Percentiles rank a stretch among this genome's conserved stretches.
Conservation (phyloP, 768 basidiomycete species). For the Lactifluus rugatus region DNA sequence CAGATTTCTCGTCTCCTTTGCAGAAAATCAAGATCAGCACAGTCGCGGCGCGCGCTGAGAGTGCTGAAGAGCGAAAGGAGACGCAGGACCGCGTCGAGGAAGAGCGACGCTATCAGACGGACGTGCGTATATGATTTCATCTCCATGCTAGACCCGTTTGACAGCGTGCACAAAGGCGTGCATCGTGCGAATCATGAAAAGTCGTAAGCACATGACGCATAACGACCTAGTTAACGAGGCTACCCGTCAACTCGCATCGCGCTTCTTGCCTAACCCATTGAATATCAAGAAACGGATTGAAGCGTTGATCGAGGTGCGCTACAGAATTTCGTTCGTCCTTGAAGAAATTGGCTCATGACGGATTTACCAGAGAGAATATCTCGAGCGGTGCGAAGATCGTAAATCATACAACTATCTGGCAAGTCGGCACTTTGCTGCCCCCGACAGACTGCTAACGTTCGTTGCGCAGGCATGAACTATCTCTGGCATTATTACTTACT, state of each 20-base stretch:
- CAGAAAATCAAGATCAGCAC: constrained; percentile 92
- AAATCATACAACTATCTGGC: constrained; percentile 81
- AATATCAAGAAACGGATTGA: constrained; percentile 93
- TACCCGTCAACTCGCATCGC: constrained; percentile 68
- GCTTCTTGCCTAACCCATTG: constrained; percentile 80
- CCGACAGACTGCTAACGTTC: background rate
- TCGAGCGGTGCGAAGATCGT: constrained; percentile 81
- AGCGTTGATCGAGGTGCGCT: constrained; percentile 76
- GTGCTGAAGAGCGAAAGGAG: constrained; percentile 75
- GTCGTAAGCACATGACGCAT: constrained; percentile 80
- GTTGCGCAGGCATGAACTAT: constrained; percentile 10
- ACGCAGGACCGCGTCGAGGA: constrained; percentile 88
- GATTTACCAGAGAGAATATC: constrained; percentile 69
- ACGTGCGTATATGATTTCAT: constrained; percentile 41
- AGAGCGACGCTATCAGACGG: constrained; percentile 80
- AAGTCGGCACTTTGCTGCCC: constrained; percentile 6
- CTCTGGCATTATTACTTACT: constrained; percentile 10
- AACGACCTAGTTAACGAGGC: constrained; percentile 87
- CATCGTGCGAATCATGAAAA: constrained; percentile 96
- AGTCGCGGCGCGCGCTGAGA: constrained; percentile 81
- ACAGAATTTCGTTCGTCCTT: background rate
- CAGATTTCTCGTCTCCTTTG: constrained; percentile 66
- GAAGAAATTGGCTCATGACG: background rate
- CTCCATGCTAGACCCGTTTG: background rate
- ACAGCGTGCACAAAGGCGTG: constrained; percentile 57